Conservation (phyloP, 257 asterid species). For the Oldenlandia corymbosa region DNA sequence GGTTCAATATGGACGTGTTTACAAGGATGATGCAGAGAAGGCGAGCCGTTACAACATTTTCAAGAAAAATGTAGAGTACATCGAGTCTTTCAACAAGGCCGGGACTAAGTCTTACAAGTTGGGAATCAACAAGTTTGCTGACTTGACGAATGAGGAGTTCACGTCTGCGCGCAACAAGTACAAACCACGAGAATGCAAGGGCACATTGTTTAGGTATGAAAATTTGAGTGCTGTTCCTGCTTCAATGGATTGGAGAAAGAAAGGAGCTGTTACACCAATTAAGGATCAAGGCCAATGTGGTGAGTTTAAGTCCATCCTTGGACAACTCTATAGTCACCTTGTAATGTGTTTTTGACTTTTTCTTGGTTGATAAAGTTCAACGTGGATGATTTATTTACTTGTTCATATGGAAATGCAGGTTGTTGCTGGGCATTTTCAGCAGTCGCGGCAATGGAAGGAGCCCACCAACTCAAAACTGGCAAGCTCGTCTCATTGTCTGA, state of each 20-base stretch:
- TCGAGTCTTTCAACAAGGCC: neutral
- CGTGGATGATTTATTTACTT: too few relatives aligned
- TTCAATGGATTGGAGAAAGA: constrained; percentile 8
- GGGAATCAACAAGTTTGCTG: neutral
- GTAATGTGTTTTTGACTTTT: too few relatives aligned
- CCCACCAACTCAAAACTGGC: neutral
- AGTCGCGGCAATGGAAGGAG: neutral
- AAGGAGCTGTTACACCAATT: neutral
- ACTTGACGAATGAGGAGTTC: neutral
- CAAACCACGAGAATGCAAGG: neutral
- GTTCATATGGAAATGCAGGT: neutral
- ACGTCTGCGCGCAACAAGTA: neutral
- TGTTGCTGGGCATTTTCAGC: constrained; percentile 1
- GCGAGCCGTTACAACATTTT: neutral
- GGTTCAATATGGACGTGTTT: neutral
- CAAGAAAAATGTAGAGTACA: neutral
- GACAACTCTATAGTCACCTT: too few relatives aligned
- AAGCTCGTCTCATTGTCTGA: neutral
- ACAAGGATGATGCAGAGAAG: neutral
- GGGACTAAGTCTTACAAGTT: neutral
- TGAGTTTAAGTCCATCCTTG: too few relatives aligned
- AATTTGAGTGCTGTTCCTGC: constrained; percentile 1
- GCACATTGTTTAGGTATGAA: neutral
- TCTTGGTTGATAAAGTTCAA: too few relatives aligned
- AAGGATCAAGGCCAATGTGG: constrained; percentile 1